phyloP scores from a whole-genome alignment of 2,329 filamentous ascomycete species.

The Calonectria pauciramosa region DNA sequence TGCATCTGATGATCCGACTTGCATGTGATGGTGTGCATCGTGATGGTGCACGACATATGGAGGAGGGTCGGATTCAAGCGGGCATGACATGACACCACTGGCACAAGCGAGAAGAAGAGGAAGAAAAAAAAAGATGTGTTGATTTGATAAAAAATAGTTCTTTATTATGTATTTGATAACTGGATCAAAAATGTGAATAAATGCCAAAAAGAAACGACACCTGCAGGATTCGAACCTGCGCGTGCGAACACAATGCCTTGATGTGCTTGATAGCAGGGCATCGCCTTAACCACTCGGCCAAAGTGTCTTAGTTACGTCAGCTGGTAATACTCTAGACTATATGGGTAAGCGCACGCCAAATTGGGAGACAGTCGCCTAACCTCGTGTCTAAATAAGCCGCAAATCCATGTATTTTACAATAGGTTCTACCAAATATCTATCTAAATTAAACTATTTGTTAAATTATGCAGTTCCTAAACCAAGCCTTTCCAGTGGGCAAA shows the following conservation, averaged over 20 bases:
- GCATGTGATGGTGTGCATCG: slow-evolving; percentile 2
- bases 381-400: neutral
- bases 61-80: neutral
- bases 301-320: slow-evolving; percentile 6
- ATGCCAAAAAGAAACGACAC: slow-evolving; percentile 1
- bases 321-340: neutral
- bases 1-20: neutral
- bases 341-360: neutral
- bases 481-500: too few relatives aligned
- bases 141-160: too few relatives aligned
- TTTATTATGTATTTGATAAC: too few relatives aligned
- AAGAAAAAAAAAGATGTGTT: too few relatives aligned
- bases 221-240: slow-evolving; percentile 11
- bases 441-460: too few relatives aligned
- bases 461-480: too few relatives aligned
- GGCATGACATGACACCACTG: neutral
- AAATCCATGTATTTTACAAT: too few relatives aligned
- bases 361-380: neutral
- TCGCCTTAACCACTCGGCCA: slow-evolving; percentile 11
- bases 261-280: slow-evolving; percentile 3
- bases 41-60: neutral
- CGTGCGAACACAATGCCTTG: slow-evolving; percentile 4
- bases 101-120: neutral
- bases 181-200: neutral
- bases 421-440: too few relatives aligned